Evolutionary conservation across 768 basidiomycete genomes (phyloP), one percentile per base, ranked within the genome.

Genomic region (Agrocybe chaxingu): DNA sequence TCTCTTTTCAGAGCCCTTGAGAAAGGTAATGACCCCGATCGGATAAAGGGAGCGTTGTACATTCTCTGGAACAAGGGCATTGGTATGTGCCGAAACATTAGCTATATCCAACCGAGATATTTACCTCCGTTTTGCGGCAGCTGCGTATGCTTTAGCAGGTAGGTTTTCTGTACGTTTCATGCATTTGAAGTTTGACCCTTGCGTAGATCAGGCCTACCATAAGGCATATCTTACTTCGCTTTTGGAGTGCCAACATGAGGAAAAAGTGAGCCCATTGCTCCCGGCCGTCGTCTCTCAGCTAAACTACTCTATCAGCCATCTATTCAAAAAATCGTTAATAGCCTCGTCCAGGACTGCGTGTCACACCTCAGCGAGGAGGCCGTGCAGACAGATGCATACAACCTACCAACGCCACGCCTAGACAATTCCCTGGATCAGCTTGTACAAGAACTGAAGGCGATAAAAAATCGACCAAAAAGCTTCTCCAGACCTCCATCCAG

Each of bases 21-120:
- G 48, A 86, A 82, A 60, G 92, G 89, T 5, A 84, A 80, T 50
- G 92, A 95, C 61, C 88, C 92, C 8, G 94, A 98, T 66, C 78
- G 87, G 19, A 95, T 97, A 84, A 98, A 98, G 70, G 96, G 96
- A 7, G 92, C 92, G 12, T 72, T 96, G 36, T 94, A 93, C 63
- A 75, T 89, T 13, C 67, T 91, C 8, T 82, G 82, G 70, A 84
- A 85, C 58, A 88, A 87, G 66, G 84, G 80, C 30, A 84, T 76
- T 47, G 77, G 87, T 87, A 54, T 39, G 79, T 56, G 48, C 47
- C 32, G 48, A 38, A 18, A 33, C 8, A 31, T 18, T 53, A 34
- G 10, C 12, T 53, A 12, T 38, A 8, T 13, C 12, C 16, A 50
- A 43, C 30, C 19, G 10, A 44, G 19, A 50, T 39, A 37, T 37